Evolutionary conservation across 2,329 filamentous ascomycete genomes (phyloP), one percentile per base, ranked within the genome.

Genomic region (Seiridium unicorne): DNA sequence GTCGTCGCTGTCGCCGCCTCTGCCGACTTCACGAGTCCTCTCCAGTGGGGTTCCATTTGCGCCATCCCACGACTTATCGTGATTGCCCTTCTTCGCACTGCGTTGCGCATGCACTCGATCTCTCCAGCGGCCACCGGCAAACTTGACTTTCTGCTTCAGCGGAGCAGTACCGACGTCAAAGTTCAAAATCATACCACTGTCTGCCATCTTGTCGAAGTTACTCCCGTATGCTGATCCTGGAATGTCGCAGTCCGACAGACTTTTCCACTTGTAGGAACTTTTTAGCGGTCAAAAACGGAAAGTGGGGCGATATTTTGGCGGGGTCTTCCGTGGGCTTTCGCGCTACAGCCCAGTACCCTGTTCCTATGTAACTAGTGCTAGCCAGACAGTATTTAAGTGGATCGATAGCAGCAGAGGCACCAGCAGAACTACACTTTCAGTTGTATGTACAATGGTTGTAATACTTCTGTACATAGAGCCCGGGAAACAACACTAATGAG

Each of bases 161-260:
- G 89, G 84, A 18, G 80, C 84, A 62, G 91, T 38, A 35, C 86
- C 84, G 60, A 97, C 80, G 68, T 92, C 88, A 73, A 98, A 97
- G 70, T 98, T 98, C 72, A 98, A 81, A 60, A 97, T 84, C 86
- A 99, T 90, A 67, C 93, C 93, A 87, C 96, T 91, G 80, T 98
- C 93, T 56, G 91, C 91, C 93, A 98, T 97, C 62, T 61, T 71
- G 61, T 59, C 38, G 32, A 42, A 26, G 18, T 26, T 26, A 2
- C n/a, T n/a, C n/a, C 9, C 10, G 42, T 44, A 9, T 9, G 42
- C 42, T 10, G n/a, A 44, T 26, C 18, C 18, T 26, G 18, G 18
- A 26, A 26, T 26, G 18, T 26, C 18, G 18, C 18, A 18, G 44
- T 47, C 51, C 48, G 63, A 58, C 59, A 60, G 54, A 60, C 57